phyloP scores from a whole-genome alignment of 805 yeast genomes.

The Cyberlindnera meyerae region DNA sequence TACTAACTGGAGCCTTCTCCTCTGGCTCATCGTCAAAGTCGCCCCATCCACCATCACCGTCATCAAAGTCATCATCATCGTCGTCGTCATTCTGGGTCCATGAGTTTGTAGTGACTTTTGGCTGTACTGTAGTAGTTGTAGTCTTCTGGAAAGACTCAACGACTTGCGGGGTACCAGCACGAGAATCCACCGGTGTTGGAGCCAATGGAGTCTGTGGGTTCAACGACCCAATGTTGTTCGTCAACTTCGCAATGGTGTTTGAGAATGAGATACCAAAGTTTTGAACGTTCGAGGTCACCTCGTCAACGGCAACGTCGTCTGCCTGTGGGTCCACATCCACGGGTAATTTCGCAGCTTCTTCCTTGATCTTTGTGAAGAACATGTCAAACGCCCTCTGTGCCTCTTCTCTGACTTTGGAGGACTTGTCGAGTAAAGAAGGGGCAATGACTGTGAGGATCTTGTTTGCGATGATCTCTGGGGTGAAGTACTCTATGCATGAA shows the following conservation, averaged over 20 bases:
- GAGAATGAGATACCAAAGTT: constrained; percentile 24
- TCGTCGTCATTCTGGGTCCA: constrained; percentile 14
- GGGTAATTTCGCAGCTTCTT: constrained; percentile 37
- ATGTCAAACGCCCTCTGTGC: constrained; percentile 65
- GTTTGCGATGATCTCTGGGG: constrained; percentile 71
- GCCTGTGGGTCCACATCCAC: constrained; percentile 18
- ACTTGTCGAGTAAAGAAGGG: constrained; percentile 73
- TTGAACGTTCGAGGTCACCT: constrained; percentile 22
- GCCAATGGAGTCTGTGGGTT: constrained; percentile 12
- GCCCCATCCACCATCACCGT: constrained; percentile 22
- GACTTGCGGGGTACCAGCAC: constrained; percentile 20
- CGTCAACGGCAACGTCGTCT: constrained; percentile 25
- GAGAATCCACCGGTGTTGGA: constrained; percentile 14
- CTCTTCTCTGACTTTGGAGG: constrained; percentile 61
- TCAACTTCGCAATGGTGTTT: constrained; percentile 15
- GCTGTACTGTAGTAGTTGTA: constrained; percentile 1
- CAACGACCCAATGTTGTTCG: constrained; percentile 23
- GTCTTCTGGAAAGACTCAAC: constrained; percentile 12
- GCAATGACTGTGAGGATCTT: constrained; percentile 82
- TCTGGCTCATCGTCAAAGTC: constrained; percentile 9
- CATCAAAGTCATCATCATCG: constrained; percentile 5
- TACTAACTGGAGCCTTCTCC: neutral
- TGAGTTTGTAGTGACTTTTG: constrained; percentile 8
- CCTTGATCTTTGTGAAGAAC: constrained; percentile 51
- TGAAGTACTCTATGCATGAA: constrained; percentile 56